Evolutionary conservation across 495 filamentous ascomycete genomes (phyloP), one percentile per base, ranked within the genome.

Genomic region (Daldinia loculata): DNA sequence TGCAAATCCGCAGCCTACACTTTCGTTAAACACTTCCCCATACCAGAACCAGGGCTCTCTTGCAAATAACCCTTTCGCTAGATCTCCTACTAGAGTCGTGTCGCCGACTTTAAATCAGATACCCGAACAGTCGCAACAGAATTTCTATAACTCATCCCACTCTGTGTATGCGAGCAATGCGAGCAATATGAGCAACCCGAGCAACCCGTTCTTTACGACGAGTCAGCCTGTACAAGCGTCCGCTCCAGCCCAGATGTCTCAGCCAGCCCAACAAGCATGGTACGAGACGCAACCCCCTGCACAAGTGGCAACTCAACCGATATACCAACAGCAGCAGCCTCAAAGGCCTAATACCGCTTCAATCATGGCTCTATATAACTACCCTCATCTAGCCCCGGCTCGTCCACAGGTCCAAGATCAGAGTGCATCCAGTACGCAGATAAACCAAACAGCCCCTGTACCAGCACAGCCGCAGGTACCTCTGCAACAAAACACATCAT

Each of bases 351-450:
- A 97, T 75, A 99, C 97, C 71, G 88, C 87, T 11, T 90, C 89
- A 53, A 98, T 99, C 71, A 86, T 99, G 66, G 92, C 94, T 12
- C 80, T 99, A 5, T 99, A 94, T 80, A 91, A 90, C 77, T 85
- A 93, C 60, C 88, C 91, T 15, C 91, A 93, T n/a, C 81, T 91
- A 6, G 88, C 90, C 6, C 87, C 90, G 7, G 77, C 79, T 19
- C 80, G 78, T 19, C 72, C 79, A 19, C 73, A 68, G 50, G 30
- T 17, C 19, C 70, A 66, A 56, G 61, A 57, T 43, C 71, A 72
- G 50, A 72, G 34, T 55, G 59, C 50, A 15, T 52, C 67, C 1
- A 45, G 66, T 58, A 34, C 78, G 60, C 63, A 63, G 12, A 30
- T 43, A 39, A 52, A 30, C 57, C 38, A 75, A 66, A 36, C 62